Conservation (phyloP, 2,329 filamentous ascomycete species). For the Epichloe gansuensis region DNA sequence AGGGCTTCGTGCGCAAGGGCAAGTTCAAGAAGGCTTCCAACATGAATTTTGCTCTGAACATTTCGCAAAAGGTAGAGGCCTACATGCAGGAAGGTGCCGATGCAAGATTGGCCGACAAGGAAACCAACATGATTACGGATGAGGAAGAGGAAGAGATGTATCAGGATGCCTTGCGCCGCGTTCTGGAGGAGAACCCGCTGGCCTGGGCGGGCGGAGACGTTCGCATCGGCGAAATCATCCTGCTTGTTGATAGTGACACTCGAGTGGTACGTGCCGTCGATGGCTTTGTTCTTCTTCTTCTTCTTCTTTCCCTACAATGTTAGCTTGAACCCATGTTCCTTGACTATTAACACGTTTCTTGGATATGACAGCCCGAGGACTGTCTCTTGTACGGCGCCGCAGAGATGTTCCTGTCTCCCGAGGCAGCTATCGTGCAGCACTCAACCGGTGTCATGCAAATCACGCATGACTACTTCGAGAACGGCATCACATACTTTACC, state of each 20-base stretch:
- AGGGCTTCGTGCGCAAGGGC: constrained; percentile 40
- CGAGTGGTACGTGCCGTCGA: constrained; percentile 31
- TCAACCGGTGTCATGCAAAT: constrained; percentile 68
- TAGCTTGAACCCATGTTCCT: background rate
- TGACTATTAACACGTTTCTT: background rate
- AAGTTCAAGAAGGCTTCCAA: constrained; percentile 67
- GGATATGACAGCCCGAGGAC: constrained; percentile 34
- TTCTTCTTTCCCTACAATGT: background rate
- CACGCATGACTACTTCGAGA: constrained; percentile 59
- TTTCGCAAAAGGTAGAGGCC: constrained; percentile 50
- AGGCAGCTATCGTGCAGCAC: constrained; percentile 61
- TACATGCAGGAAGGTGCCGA: constrained; percentile 30
- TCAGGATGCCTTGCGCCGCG: constrained; percentile 32
- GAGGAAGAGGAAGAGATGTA: constrained; percentile 33
- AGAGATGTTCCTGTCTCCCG: constrained; percentile 57
- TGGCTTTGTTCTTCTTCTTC: background rate
- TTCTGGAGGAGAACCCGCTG: constrained; percentile 31
- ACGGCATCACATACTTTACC: constrained; percentile 63
- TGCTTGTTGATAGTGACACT: constrained; percentile 57
- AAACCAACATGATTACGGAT: constrained; percentile 13
- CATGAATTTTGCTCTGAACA: constrained; percentile 58
- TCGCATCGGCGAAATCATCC: constrained; percentile 49
- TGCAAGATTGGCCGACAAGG: constrained; percentile 7
- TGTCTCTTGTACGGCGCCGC: constrained; percentile 56
- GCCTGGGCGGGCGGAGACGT: constrained; percentile 49